phyloP scores from a whole-genome alignment of 805 yeast genomes.

The Starmerella riodocensis region DNA sequence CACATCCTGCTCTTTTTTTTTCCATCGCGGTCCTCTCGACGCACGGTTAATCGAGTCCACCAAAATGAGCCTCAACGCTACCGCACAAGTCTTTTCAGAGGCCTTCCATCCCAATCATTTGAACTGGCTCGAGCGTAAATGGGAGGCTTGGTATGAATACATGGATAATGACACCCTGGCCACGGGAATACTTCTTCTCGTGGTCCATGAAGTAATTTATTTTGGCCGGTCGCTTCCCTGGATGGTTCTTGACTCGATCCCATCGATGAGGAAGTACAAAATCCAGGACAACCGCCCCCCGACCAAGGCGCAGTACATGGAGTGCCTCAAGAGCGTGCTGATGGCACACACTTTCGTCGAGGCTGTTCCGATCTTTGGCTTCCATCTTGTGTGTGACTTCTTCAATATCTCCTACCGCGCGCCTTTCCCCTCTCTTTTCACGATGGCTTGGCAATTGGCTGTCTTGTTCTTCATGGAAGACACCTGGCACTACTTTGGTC shows the following conservation, averaged over 20 bases:
- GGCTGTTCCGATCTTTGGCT: constrained; percentile 92
- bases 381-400: constrained; percentile 79
- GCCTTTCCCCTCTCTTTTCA: constrained; percentile 64
- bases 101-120: constrained; percentile 10
- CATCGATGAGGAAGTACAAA: constrained; percentile 74
- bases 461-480: constrained; percentile 80
- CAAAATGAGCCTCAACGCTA: constrained; percentile 15
- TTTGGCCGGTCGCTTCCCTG: constrained; percentile 90
- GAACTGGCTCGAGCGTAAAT: constrained; percentile 45
- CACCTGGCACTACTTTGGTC: constrained; percentile 94
- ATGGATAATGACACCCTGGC: constrained; percentile 81
- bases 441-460: constrained; percentile 52
- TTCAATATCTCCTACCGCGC: constrained; percentile 67
- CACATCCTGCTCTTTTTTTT: too few species aligned
- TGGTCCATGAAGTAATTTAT: constrained; percentile 75
- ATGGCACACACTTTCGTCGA: constrained; percentile 83
- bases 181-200: constrained; percentile 74
- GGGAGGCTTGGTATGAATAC: constrained; percentile 84
- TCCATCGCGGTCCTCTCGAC: neutral
- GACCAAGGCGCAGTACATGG: constrained; percentile 74
- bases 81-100: constrained; percentile 11
- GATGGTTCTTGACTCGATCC: constrained; percentile 74
- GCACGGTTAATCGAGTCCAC: neutral
- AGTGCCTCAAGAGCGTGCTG: constrained; percentile 74
- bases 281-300: constrained; percentile 82